Evolutionary conservation across 2,329 filamentous ascomycete species (phyloP).

Genomic region (Alternaria postmessia): DNA sequence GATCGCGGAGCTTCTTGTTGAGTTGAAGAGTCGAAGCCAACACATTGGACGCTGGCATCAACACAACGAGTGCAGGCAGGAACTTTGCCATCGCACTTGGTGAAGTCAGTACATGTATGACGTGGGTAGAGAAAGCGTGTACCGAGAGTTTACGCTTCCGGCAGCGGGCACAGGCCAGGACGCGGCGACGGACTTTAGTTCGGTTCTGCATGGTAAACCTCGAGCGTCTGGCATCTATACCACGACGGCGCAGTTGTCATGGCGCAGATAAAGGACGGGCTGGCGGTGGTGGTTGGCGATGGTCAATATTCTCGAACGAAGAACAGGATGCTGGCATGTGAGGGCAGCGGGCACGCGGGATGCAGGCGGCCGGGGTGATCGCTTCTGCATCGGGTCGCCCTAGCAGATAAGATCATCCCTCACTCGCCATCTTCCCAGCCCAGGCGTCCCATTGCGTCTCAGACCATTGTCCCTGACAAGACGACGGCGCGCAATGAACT

Average conservation of each 20-base stretch:
- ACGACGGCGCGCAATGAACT: not conserved
- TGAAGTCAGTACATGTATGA: constrained; percentile 10
- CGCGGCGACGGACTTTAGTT: constrained; percentile 46
- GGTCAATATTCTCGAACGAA: constrained; percentile 18
- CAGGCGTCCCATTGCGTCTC: constrained; percentile 9
- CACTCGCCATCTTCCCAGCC: constrained; percentile 15
- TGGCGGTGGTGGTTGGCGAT: constrained; percentile 18
- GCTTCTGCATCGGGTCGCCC: constrained; percentile 21
- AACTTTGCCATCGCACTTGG: constrained; percentile 48
- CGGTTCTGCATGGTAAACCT: constrained; percentile 40
- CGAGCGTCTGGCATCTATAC: constrained; percentile 23
- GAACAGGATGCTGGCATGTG: constrained; percentile 12
- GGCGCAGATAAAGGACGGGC: constrained; percentile 18
- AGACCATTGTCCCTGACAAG: not conserved
- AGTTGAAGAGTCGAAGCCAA: constrained; percentile 47
- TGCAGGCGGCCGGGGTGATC: constrained; percentile 23
- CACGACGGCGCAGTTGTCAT: constrained; percentile 31
- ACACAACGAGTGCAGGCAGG: constrained; percentile 46
- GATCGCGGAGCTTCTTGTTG: constrained; percentile 44
- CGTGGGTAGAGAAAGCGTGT: constrained; percentile 7
- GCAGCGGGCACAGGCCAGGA: constrained; percentile 49
- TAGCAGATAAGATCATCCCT: constrained; percentile 24
- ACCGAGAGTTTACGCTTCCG: constrained; percentile 49
- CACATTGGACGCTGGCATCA: constrained; percentile 41
- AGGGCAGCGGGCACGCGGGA: constrained; percentile 12